Conservation (phyloP, 2,329 filamentous ascomycete species). For the Cordyceps militaris region DNA sequence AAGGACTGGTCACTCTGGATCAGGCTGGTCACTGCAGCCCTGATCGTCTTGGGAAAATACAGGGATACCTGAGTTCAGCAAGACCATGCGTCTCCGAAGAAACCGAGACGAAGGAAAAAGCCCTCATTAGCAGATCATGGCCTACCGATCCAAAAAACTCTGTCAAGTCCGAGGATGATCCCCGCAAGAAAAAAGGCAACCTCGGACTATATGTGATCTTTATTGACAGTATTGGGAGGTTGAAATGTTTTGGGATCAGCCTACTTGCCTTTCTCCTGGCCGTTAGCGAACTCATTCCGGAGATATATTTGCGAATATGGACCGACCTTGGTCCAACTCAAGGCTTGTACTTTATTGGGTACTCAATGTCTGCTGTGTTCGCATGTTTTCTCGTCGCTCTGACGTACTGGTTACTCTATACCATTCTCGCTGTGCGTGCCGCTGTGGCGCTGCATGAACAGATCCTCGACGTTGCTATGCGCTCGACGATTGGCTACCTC, state of each 20-base stretch:
- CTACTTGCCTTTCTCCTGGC: not conserved
- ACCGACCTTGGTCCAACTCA: not conserved
- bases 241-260: not conserved
- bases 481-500: slow-evolving; percentile 3
- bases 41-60: not conserved
- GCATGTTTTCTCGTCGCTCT: not conserved
- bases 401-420: not conserved
- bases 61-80: not conserved
- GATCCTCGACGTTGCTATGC: not conserved
- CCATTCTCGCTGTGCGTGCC: not conserved
- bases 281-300: not conserved
- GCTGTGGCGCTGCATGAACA: not conserved
- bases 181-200: not conserved
- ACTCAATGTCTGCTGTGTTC: not conserved
- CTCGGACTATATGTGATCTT: not conserved
- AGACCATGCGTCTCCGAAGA: not conserved
- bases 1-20: not conserved
- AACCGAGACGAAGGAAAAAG: not conserved
- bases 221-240: slow-evolving; percentile 1
- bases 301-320: not conserved
- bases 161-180: not conserved
- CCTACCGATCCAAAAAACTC: not conserved
- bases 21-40: not conserved
- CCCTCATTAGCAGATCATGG: not conserved
- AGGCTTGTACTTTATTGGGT: not conserved